These are phyloP conservation scores for Xylaria telfairii DNA, from an alignment of 495 filamentous ascomycete genomes.

Conservation along the genomic window DNA sequence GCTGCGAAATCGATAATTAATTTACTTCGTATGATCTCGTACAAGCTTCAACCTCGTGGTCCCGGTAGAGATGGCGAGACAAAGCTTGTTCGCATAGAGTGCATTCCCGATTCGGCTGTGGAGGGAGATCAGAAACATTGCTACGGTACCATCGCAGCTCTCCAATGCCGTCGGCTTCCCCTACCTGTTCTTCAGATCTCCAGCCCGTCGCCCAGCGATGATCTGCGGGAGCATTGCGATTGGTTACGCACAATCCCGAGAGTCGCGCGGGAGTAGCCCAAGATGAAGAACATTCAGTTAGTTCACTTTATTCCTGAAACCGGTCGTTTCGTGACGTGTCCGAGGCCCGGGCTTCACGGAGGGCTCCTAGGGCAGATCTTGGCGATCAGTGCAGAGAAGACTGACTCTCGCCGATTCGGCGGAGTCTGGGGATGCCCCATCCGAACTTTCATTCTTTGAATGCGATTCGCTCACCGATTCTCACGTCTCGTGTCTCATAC, in stretches of 20 bases:
- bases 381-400: slow-evolving; percentile 2
- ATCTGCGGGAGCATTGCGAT: background rate
- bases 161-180: background rate
- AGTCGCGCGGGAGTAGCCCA: background rate
- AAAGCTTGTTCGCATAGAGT: background rate
- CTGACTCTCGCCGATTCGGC: background rate
- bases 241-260: background rate
- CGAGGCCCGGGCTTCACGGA: background rate
- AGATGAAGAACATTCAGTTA: background rate
- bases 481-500: slow-evolving; percentile 15
- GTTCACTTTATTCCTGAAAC: slow-evolving; percentile 8
- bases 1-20: background rate
- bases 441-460: background rate
- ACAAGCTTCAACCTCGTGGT: background rate
- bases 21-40: background rate
- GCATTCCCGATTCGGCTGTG: background rate
- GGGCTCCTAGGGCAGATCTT: slow-evolving; percentile 9
- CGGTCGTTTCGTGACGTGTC: slow-evolving; percentile 1
- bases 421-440: background rate
- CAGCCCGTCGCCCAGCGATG: background rate
- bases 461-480: slow-evolving; percentile 23
- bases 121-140: background rate
- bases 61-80: background rate
- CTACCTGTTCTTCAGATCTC: background rate
- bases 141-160: background rate